Percentiles rank a stretch among this genome's conserved stretches.
Evolutionary conservation across 768 basidiomycete genomes (phyloP).

Genomic region (Leucocoprinus sp.): DNA sequence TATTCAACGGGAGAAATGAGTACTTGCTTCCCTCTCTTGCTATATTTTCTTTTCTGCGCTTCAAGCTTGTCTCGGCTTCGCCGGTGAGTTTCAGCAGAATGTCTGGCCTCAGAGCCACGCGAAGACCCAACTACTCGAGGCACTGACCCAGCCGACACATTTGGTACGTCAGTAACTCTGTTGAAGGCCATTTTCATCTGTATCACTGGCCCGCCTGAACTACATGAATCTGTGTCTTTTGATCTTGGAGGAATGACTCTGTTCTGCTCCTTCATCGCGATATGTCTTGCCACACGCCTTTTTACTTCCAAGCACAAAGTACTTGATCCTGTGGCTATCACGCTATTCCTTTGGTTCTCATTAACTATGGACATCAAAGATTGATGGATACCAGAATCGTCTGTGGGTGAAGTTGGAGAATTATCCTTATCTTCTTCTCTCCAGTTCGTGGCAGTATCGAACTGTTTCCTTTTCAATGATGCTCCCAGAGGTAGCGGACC

Average conservation of each 20-base stretch:
- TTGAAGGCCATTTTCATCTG: conserved; percentile 19
- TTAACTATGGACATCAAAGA: background rate
- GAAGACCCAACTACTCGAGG: conserved; percentile 3
- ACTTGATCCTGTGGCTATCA: conserved; percentile 19
- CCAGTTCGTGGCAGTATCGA: background rate
- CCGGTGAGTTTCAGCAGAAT: conserved; percentile 6
- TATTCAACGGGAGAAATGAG: conserved; percentile 45
- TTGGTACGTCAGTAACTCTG: conserved; percentile 11
- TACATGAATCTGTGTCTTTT: conserved; percentile 11
- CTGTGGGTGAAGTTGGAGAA: conserved; percentile 26
- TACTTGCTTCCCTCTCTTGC: conserved; percentile 31
- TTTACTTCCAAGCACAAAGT: conserved; percentile 25
- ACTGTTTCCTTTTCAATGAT: background rate
- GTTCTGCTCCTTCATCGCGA: conserved; percentile 20
- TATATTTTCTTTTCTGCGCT: conserved; percentile 15
- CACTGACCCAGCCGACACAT: background rate
- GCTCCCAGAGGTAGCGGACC: background rate
- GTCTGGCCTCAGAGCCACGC: conserved; percentile 13
- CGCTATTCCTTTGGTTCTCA: conserved; percentile 9
- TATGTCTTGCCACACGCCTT: conserved; percentile 27
- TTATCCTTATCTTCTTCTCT: conserved; percentile 7
- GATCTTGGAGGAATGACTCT: conserved; percentile 22
- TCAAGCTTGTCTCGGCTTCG: conserved; percentile 5
- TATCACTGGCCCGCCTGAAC: conserved; percentile 10
- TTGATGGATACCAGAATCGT: conserved; percentile 19